These are phyloP conservation scores for Collybia sordida DNA, from an alignment of 768 basidiomycete genomes.

Conservation along the genomic window DNA sequence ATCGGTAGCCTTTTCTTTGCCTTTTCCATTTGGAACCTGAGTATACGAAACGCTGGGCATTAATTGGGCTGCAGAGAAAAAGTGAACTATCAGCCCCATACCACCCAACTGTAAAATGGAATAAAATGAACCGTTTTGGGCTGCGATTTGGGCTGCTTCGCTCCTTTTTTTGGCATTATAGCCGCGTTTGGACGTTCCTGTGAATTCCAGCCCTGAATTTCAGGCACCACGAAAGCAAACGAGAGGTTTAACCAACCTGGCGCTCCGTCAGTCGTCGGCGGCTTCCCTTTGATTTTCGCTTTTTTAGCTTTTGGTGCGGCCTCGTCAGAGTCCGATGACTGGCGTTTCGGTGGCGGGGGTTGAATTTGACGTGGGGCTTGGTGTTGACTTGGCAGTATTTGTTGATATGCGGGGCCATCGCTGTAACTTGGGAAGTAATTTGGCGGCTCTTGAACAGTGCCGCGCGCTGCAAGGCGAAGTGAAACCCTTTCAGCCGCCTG, in stretches of 20 bases:
- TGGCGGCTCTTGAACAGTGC: slow-evolving; percentile 27
- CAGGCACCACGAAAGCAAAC: slow-evolving; percentile 3
- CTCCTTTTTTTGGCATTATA: slow-evolving; percentile 72
- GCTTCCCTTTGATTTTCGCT: slow-evolving; percentile 32
- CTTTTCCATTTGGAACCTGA: slow-evolving; percentile 34
- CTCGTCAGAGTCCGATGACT: slow-evolving; percentile 34
- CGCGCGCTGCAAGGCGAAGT: slow-evolving; percentile 58
- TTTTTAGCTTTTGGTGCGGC: slow-evolving; percentile 49
- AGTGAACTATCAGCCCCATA: not conserved
- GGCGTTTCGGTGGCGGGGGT: slow-evolving; percentile 30
- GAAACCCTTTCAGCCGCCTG: slow-evolving; percentile 56
- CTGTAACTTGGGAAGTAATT: not conserved
- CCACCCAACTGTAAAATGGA: slow-evolving; percentile 3
- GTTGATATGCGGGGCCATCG: not conserved
- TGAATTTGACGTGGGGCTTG: slow-evolving; percentile 14
- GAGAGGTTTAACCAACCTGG: slow-evolving; percentile 4
- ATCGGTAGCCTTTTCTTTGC: slow-evolving; percentile 43
- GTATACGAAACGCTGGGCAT: slow-evolving; percentile 46
- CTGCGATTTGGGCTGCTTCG: slow-evolving; percentile 65
- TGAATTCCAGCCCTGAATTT: slow-evolving; percentile 6
- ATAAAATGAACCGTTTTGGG: slow-evolving; percentile 55
- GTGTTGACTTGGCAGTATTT: slow-evolving; percentile 1
- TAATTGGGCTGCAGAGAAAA: slow-evolving; percentile 36
- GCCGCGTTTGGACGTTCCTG: slow-evolving; percentile 59
- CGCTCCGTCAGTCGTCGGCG: slow-evolving; percentile 25